Percentiles rank a stretch among this genome's conserved stretches.
These are phyloP conservation scores for Aspergillus sp. DNA, from an alignment of 2,329 filamentous ascomycete genomes.

Conservation along the genomic window DNA sequence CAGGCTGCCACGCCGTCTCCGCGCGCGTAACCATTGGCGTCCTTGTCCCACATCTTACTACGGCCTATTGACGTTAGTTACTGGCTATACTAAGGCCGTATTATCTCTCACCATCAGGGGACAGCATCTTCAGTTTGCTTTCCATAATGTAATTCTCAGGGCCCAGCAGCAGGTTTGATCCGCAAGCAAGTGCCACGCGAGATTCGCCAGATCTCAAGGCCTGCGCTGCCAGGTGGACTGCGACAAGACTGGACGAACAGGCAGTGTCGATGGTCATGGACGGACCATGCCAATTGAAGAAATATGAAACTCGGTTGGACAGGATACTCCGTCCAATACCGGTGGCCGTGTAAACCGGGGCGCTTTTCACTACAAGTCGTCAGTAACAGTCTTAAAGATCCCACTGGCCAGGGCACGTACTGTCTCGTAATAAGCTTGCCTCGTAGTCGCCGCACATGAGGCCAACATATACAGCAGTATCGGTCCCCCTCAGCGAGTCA, in stretches of 20 bases:
- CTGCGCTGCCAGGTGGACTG: constrained; percentile 35
- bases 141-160: constrained; percentile 14
- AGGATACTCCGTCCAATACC: neutral
- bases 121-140: constrained; percentile 2
- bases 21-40: constrained; percentile 47
- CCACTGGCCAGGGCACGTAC: neutral
- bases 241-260: constrained; percentile 32
- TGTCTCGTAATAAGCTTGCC: neutral
- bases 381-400: neutral
- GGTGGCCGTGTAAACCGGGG: neutral
- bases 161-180: constrained; percentile 26
- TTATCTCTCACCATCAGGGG: constrained; percentile 20
- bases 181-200: constrained; percentile 24
- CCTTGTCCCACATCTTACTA: constrained; percentile 38
- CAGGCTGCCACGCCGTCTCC: constrained; percentile 43
- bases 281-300: constrained; percentile 35
- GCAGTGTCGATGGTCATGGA: constrained; percentile 36
- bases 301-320: constrained; percentile 31
- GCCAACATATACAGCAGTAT: neutral
- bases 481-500: neutral
- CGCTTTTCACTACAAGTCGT: neutral
- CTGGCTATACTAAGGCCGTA: neutral
- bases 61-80: neutral
- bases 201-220: constrained; percentile 24
- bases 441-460: neutral